Base-by-base conservation (phyloP, 1,139 yeast genomes). In the Debaryomyces fabryi region DNA sequence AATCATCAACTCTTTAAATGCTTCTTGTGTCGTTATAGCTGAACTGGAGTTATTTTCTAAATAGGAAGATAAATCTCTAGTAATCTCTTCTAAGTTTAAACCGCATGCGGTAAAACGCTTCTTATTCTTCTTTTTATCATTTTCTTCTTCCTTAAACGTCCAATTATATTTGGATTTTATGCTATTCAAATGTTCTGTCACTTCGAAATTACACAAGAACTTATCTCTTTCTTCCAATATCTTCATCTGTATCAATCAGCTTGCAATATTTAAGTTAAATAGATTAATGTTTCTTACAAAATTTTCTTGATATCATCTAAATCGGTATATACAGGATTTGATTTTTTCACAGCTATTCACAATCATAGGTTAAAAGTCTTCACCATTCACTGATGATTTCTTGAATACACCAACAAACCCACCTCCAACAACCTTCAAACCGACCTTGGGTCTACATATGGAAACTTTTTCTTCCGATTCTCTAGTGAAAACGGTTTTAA, bases 161-260 rank as follows among this genome's bases (percentile, higher is more conserved):
- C 82, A 79, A 55, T 70, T 70, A 56, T 79, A 73, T 49, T 69
- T 71, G 37, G 58, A 60, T 55, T 82, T 83, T 23, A 83, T 72
- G 24, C 72, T 81, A 20, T 72, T 68, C 44, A 89, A 68, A 55
- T 86, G 91, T 48, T 78, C 72, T 39, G 72, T 69, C 2, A 89
- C 96, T 66, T 89, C 96, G 54, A 69, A 83, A 65, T 88, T 86
- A 33, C 92, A 81, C 44, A 89, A 72, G 51, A 89, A 76, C 52
- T 82, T 78, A 49, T 85, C 89, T 54, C 93, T 71, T 44, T 71
- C 76, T 33, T 63, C 63, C 45, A 74, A 61, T 44, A 76, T 65
- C 63, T 75, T 71, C 81, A 76, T 75, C 12, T 39, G 33, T 39
- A 16, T 18, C 10, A 8, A 9, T 20, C 24, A 13, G 4, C 23